Evolutionary conservation across 225 moss, liverwort and hornwort genomes (phyloP), one percentile per base, ranked within the genome.

Genomic region (Polytrichum commune): DNA sequence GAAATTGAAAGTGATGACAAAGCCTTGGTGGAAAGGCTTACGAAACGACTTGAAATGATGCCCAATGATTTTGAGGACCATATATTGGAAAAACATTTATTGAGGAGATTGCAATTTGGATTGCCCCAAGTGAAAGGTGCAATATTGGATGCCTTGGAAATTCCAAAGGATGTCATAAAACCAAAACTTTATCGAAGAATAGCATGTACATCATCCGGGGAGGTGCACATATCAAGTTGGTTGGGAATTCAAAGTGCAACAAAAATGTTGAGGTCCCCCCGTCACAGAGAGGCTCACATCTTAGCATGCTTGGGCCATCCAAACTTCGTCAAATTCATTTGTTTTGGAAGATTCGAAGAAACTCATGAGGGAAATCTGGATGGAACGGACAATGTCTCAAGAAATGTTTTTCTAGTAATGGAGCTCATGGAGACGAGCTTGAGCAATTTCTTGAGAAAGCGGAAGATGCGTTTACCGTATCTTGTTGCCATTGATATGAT

Each of bases 311-410:
- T 69, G 46, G 74, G 66, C 30, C 73, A 74, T 66, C 78, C 73
- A 19, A 27, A 20, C 6, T 46, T 78, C 26, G 61, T 78, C 26
- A 78, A 73, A 60, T 78, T 74, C 18, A 33, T 73, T 32, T 74
- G 74, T 54, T 65, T 69, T 60, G 74, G 78, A 13, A 65, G 3
- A 38, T 13, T 5, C 58, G 18, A 27, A 6, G 18, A 30, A 18
- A 38, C 58, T 2, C 33, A 9, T 0, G 33, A 33, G 8, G 8
- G 1, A 33, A 2, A 33, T 33, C 33, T 8, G 2, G 33, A 1
- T 5, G 58, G 5, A 8, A 13, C 0, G 13, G 9, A 2, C 7
- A 1, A 35, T 1, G 13, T 38, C 0, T 13, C 9, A 10, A 38
- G 1, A 13, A 13, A 13, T 10, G 8, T n/a, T 5, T 58, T 5